Percentiles rank a stretch among this genome's conserved stretches.
Conservation (phyloP, 2,329 filamentous ascomycete species). For the Myriosclerotinia curreyana region DNA sequence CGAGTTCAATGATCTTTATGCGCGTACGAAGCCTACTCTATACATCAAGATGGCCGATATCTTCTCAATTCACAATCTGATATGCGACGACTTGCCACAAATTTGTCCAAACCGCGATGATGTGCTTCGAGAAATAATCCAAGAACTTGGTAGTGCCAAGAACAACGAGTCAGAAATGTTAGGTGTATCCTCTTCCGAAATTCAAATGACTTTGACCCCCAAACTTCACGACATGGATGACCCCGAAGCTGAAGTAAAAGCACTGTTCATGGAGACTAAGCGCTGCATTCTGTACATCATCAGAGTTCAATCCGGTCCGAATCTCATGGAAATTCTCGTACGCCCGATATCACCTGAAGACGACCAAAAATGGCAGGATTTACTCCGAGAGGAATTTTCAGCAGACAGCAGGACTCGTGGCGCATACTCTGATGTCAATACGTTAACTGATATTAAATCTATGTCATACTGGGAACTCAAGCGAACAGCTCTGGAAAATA, state of each 20-base stretch:
- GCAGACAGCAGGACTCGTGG: conserved; percentile 67
- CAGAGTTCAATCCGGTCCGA: conserved; percentile 85
- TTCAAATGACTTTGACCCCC: conserved; percentile 84
- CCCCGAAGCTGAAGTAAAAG: conserved; percentile 86
- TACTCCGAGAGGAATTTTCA: conserved; percentile 79
- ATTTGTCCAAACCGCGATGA: conserved; percentile 83
- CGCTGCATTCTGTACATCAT: conserved; percentile 97
- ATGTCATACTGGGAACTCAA: conserved; percentile 93
- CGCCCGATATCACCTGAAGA: conserved; percentile 85
- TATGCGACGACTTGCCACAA: conserved; percentile 72
- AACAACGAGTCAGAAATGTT: conserved; percentile 93
- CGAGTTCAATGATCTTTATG: conserved; percentile 96
- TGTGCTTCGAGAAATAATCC: conserved; percentile 83
- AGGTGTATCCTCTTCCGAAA: conserved; percentile 76
- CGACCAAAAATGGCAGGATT: conserved; percentile 78
- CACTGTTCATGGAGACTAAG: conserved; percentile 97
- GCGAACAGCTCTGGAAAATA: conserved; percentile 87
- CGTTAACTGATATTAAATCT: conserved; percentile 79
- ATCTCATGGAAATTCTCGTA: conserved; percentile 92
- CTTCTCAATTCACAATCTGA: conserved; percentile 88
- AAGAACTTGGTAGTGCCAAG: conserved; percentile 93
- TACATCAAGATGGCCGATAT: conserved; percentile 99
- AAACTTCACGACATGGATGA: conserved; percentile 89
- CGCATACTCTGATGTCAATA: conserved; percentile 84
- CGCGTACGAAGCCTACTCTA: conserved; percentile 93